Evolutionary conservation across 1,139 yeast genomes (phyloP), one percentile per base, ranked within the genome.

Genomic region (Debaryomyces coudertii): DNA sequence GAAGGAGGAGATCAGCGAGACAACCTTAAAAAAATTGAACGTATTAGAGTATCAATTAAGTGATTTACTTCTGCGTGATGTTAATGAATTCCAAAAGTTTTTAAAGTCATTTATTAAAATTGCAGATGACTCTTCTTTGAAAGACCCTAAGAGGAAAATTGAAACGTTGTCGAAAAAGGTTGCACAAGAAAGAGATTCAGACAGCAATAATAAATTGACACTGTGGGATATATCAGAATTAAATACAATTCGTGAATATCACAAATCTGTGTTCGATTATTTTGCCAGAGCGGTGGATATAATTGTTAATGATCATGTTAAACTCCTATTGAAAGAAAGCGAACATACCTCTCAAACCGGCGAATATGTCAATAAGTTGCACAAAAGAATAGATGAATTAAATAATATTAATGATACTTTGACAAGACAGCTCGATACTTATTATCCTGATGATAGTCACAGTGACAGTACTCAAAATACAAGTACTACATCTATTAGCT

Each of bases 271-370:
- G 1, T 76, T 80, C 53, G 77, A 76, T 20, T 85, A 82, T 55
- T 80, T 82, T 52, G 76, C 79, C 12, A 66, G 83, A 43, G 90
- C 88, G 0, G 76, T 80, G 4, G 80, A 76, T 30, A 77, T 83
- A 7, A 69, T 83, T 14, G 80, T 82, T 1, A 71, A 76, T 40
- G 85, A 83, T 43, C 84, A 83, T 54, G 77, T 78, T 2, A 66
- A 71, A 47, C 55, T 79, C n/a, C 57, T 77, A 22, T 55, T 73
- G 29, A 64, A 65, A 44, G 76, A 72, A 33, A 67, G 53, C 29
- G 71, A 66, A 25, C 57, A 49, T 36, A 54, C 40, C 33, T 49
- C 42, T 38, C 53, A 60, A 39, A 44, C 56, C 8, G 49, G 55
- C 15, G 63, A 58, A 5, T 63, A 68, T 37, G 58, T 69, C 5